Evolutionary conservation across 768 basidiomycete species (phyloP).

Genomic region (Suillus hirtellus): DNA sequence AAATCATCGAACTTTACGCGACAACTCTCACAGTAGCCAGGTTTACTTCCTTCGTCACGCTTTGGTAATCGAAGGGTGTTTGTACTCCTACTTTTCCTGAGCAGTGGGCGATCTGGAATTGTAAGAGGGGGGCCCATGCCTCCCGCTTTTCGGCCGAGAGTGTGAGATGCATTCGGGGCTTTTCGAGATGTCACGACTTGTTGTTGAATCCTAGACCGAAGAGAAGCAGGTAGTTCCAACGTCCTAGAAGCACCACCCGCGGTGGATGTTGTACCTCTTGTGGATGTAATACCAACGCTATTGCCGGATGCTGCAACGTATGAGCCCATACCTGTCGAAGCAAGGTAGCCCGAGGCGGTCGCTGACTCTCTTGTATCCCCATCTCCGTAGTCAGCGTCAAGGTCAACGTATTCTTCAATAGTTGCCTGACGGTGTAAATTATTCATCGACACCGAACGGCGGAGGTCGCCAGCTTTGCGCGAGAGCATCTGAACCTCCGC

Average conservation of each 20-base stretch:
- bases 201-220: conserved; percentile 58
- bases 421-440: conserved; percentile 63
- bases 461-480: conserved; percentile 52
- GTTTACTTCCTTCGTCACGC: conserved; percentile 84
- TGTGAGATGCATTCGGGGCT: conserved; percentile 20
- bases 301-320: conserved; percentile 95
- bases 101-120: conserved; percentile 53
- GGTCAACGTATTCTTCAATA: conserved; percentile 42
- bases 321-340: conserved; percentile 50
- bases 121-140: conserved; percentile 68
- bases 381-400: conserved; percentile 38
- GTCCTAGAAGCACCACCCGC: conserved; percentile 46
- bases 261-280: conserved; percentile 81
- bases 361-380: conserved; percentile 48
- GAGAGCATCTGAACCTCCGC: conserved; percentile 29
- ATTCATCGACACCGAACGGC: conserved; percentile 75
- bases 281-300: conserved; percentile 89
- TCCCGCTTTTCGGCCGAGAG: conserved; percentile 24
- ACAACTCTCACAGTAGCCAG: conserved; percentile 98
- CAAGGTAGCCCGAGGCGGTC: conserved; percentile 70
- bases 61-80: conserved; percentile 74
- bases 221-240: conserved; percentile 49
- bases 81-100: conserved; percentile 80
- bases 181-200: conserved; percentile 71
- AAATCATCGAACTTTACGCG: conserved; percentile 89